Percentiles rank a stretch among this genome's conserved stretches.
Evolutionary conservation across 192 early-diverging fungal species (phyloP).

Genomic region (Coemansia erecta): DNA sequence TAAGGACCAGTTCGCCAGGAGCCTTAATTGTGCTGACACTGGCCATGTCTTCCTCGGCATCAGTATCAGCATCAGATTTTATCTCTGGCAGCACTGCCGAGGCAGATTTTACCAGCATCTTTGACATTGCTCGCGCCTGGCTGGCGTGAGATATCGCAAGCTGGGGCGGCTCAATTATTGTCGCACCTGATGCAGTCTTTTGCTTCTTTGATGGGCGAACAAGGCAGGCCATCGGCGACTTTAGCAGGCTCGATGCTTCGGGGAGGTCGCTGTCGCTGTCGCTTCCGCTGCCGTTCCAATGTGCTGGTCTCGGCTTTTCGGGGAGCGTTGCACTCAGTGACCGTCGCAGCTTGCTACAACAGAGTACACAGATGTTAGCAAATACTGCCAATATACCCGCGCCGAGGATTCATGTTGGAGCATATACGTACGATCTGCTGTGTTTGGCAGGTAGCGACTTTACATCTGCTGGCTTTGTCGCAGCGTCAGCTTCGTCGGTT

Average conservation of each 20-base stretch:
- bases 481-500: too few relatives aligned
- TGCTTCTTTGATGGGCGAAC: background rate
- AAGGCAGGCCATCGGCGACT: constrained; percentile 1
- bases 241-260: constrained; percentile 35
- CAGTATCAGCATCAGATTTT: background rate
- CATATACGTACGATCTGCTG: too few relatives aligned
- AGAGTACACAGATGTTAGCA: background rate
- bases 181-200: background rate
- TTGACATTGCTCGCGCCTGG: background rate
- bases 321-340: constrained; percentile 26
- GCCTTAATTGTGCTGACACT: constrained; percentile 18
- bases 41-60: constrained; percentile 15
- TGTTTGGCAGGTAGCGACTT: too few relatives aligned
- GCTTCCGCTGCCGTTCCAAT: background rate
- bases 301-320: background rate
- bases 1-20: constrained; percentile 46
- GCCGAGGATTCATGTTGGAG: too few relatives aligned
- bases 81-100: constrained; percentile 19
- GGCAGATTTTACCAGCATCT: constrained; percentile 23
- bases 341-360: constrained; percentile 19
- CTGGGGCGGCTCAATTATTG: background rate
- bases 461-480: too few relatives aligned
- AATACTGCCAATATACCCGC: too few relatives aligned
- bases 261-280: constrained; percentile 50
- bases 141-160: background rate